phyloP scores from a whole-genome alignment of 2,329 filamentous ascomycete species.

The Domatiomyces catenatus region DNA sequence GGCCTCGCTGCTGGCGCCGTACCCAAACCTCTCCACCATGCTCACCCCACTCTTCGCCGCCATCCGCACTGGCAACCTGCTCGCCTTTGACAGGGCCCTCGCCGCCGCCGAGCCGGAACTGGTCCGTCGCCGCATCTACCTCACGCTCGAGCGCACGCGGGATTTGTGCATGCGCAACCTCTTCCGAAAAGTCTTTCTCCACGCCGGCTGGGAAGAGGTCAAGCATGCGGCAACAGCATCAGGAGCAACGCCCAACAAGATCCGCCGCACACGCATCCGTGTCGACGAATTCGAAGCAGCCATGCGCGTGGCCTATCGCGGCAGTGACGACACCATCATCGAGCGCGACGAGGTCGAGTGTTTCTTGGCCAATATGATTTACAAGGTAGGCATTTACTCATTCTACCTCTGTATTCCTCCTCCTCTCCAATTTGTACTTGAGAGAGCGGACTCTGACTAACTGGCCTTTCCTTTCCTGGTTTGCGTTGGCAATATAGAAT shows the following conservation, averaged over 20 bases:
- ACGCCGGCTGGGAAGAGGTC: constrained; percentile 62
- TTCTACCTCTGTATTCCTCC: constrained; percentile 6
- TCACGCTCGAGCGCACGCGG: constrained; percentile 80
- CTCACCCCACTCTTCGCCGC: constrained; percentile 64
- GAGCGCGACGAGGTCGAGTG: constrained; percentile 94
- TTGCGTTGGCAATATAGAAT: constrained; percentile 39
- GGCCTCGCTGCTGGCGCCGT: constrained; percentile 52
- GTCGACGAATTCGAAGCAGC: constrained; percentile 74
- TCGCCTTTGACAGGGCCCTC: constrained; percentile 69
- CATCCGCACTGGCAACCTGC: constrained; percentile 69
- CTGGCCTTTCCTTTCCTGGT: background rate
- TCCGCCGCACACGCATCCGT: constrained; percentile 58
- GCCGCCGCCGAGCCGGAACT: constrained; percentile 78
- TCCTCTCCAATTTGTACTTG: background rate
- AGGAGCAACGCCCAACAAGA: constrained; percentile 21
- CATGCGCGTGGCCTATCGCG: constrained; percentile 53
- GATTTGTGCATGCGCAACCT: constrained; percentile 87
- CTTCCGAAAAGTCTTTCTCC: constrained; percentile 76
- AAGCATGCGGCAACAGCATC: constrained; percentile 47
- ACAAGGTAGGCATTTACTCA: constrained; percentile 55
- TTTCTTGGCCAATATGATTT: constrained; percentile 88
- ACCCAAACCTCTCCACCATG: constrained; percentile 58
- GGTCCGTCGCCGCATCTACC: constrained; percentile 80
- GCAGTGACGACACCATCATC: constrained; percentile 39
- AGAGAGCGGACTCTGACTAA: background rate